A percentile compares a stretch with the other conserved stretches of the same genome.
phyloP scores from a whole-genome alignment of 2,329 filamentous ascomycete genomes.

The Aureobasidium uvarum region DNA sequence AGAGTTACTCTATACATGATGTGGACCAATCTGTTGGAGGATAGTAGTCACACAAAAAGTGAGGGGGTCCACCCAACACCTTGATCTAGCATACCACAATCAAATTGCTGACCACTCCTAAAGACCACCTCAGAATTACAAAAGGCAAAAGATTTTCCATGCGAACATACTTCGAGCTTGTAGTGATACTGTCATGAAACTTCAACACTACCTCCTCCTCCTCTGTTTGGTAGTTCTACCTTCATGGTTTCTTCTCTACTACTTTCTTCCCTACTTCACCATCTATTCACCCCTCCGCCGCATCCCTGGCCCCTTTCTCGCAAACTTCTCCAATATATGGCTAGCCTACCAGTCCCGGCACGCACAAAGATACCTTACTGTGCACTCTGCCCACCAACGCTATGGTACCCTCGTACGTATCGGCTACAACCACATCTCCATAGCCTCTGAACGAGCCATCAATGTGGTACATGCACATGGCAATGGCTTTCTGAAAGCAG shows the following conservation, averaged over 20 bases:
- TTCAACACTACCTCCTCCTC: neutral
- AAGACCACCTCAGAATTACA: too few species aligned
- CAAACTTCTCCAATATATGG: constrained; percentile 33
- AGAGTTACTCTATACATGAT: too few species aligned
- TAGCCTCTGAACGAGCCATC: constrained; percentile 32
- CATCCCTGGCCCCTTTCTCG: constrained; percentile 31
- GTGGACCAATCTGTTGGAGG: too few species aligned
- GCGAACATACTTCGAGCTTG: neutral
- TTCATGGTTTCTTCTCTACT: constrained; percentile 26
- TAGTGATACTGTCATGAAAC: neutral
- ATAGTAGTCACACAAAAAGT: neutral
- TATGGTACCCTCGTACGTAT: constrained; percentile 20
- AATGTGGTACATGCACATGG: constrained; percentile 36
- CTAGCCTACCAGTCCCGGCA: constrained; percentile 30
- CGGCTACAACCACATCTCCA: constrained; percentile 30
- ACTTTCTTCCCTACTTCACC: constrained; percentile 32
- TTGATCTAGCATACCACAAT: neutral
- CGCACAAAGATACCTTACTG: constrained; percentile 32
- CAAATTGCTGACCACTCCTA: neutral
- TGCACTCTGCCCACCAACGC: constrained; percentile 28
- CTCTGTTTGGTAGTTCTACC: neutral
- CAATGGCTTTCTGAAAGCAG: constrained; percentile 39
- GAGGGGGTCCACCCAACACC: neutral
- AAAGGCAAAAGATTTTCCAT: too few species aligned
- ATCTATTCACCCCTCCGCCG: constrained; percentile 30